Base-by-base conservation (phyloP, 2,329 filamentous ascomycete genomes). In the Zymoseptoria crescenta region DNA sequence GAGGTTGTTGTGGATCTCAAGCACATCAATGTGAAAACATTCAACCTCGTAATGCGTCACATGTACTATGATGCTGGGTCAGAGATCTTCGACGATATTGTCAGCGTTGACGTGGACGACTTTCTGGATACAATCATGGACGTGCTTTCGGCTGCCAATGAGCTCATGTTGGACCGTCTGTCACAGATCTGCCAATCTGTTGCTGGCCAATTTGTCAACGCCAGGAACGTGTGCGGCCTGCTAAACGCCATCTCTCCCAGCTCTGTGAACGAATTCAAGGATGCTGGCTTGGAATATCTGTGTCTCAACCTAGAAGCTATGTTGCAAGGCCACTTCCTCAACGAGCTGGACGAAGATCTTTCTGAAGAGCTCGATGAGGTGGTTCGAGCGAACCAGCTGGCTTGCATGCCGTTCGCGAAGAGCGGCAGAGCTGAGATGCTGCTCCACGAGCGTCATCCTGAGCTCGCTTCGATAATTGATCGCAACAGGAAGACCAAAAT, bases 121-220 rank as follows among this genome's bases (percentile, higher is more conserved):
- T 91, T 96, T 63, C 84, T 92, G 4, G 91, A 97, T 67, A 78
- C 94, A n/a, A 81, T 96, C 8, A 82, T 97, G 75, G 91, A 96
- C 67, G 89, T 97, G 51, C 87, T 97, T 82, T 85, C 85, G 58
- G 87, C 90, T 56, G 91, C 92, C 10, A 94, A 99, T 70, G 93
- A 99, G 73, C 77, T 99, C 59, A 96, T 99, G 92, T 81, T 99
- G 52, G 91, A 96, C 71, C 83, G 92, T 6, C 77, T 99, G 4
- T 91, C 90, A 4, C 89, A 96, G 71, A 85, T 95, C 28, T 97
- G 94, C 72, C 94, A 99, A 72, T 85, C 83, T 59, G 76, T 91
- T 21, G 83, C 97, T 60, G 92, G 91, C 41, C 84, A 83, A 54
- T 95, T 94, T 74, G 84, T 91, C n/a, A 91, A 85, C 54, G 87